Evolutionary conservation across 164 flowering plant species (phyloP).

Genomic region (Warburgia ugandensis): DNA sequence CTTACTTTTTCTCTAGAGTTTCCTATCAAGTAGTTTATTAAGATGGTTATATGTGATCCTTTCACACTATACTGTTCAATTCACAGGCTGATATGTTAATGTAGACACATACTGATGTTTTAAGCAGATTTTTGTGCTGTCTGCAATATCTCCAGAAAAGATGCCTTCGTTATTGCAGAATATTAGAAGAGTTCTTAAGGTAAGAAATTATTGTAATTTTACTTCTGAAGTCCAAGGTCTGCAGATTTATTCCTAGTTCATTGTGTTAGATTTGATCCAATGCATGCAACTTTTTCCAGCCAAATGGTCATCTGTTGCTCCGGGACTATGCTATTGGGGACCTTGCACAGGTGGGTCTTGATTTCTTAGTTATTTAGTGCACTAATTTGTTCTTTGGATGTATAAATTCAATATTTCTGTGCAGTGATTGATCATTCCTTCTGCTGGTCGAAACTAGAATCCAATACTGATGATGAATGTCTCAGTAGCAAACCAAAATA

Average conservation of each 20-base stretch:
- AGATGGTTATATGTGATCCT: not conserved
- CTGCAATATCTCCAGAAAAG: conserved; percentile 98
- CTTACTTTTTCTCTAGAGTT: not conserved
- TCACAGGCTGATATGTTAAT: not conserved
- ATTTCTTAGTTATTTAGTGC: not conserved
- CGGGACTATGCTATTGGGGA: conserved; percentile 97
- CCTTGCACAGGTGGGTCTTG: conserved; percentile 83
- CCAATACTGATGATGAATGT: no score
- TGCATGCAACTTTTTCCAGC: conserved; percentile 40
- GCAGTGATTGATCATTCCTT: not conserved
- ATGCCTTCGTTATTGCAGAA: conserved; percentile 77
- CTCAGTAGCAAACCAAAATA: no score
- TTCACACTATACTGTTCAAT: not conserved
- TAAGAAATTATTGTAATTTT: conserved; percentile 16
- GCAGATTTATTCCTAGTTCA: not conserved
- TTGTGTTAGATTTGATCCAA: conserved; percentile 4
- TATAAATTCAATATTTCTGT: not conserved
- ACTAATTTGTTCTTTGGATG: not conserved
- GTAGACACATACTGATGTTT: conserved; percentile 44
- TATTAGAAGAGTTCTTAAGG: conserved; percentile 75
- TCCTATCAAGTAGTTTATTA: not conserved
- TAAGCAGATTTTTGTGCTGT: conserved; percentile 84
- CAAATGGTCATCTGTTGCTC: conserved; percentile 75
- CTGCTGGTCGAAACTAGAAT: no score
- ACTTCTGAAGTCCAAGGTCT: not conserved